Conservation (phyloP, 169 alveolate species). For the Eimeria maxima region DNA sequence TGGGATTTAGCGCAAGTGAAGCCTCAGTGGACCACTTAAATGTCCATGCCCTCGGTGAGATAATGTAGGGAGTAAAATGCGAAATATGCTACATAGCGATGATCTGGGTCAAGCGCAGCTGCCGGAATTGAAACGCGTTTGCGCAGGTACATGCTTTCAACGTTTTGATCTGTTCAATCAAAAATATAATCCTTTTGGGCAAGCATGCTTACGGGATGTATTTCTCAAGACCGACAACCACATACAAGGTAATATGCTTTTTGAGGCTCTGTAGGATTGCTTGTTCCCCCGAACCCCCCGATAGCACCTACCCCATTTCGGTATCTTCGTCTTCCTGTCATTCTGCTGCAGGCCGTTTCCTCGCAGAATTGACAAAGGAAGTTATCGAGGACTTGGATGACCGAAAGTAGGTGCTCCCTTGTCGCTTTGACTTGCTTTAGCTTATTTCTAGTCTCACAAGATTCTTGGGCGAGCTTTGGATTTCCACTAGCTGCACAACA, state of each 20-base stretch:
- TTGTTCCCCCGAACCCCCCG: not conserved
- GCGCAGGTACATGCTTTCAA: conserved; percentile 89
- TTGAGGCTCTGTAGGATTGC: not conserved
- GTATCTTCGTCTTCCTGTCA: not conserved
- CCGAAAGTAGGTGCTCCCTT: conserved; percentile 81
- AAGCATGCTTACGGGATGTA: conserved; percentile 91
- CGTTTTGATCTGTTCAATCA: conserved; percentile 96
- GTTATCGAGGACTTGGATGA: conserved; percentile 92
- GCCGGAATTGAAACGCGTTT: not conserved
- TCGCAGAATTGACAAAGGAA: conserved; percentile 95
- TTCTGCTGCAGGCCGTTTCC: conserved; percentile 86
- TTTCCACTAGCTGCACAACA: not conserved
- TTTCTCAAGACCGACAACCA: conserved; percentile 95
- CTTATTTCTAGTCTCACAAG: not conserved
- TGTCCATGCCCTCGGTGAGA: conserved; percentile 92
- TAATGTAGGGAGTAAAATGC: not conserved
- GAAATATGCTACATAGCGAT: not conserved
- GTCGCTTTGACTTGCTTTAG: not conserved
- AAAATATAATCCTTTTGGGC: conserved; percentile 95
- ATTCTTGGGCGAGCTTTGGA: not conserved
- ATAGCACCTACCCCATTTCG: not conserved
- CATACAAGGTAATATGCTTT: conserved; percentile 87
- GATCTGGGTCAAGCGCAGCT: not conserved
- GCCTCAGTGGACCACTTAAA: conserved; percentile 90
- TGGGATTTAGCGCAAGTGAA: conserved; percentile 88